Base-by-base conservation (phyloP, 2,329 filamentous ascomycete species). In the Dothideomycetes sp. region DNA sequence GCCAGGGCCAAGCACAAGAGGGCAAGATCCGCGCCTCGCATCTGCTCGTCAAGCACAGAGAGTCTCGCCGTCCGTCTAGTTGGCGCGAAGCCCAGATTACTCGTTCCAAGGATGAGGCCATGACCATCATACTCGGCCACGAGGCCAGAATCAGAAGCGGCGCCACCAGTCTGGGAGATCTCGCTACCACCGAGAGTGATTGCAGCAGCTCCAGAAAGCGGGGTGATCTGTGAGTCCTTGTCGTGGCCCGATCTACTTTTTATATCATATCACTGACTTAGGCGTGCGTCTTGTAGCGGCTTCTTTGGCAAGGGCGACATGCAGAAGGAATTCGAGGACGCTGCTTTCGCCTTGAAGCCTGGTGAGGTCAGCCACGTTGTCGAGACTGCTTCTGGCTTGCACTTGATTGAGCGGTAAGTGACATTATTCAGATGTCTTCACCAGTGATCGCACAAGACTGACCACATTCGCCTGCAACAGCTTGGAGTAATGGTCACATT, bases 311-410 rank as follows among this genome's bases (percentile, higher is more conserved):
- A 75, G 54, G 86, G 87, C 19, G 89, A 96, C 56, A 98, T 98
- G 91, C 91, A 98, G 62, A 89, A 88, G 69, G 89, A 95, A 65
- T 98, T 98, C 57, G 91, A 98, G 66, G 86, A 95, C 43, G 88
- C 88, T 4, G 83, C 91, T 1, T 98, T 98, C 65, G 80, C 75
- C n/a, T 71, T 98, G 41, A 75, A 88, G 62, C 80, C 82, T 2
- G 88, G 87, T 23, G 77, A 95, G 64, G 78, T 96, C 56, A 95
- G 88, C 64, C 71, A 74, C 33, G 72, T 95, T 25, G 82, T 96
- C 10, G 84, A 94, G 64, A 95, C 91, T 27, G 88, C 87, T 35
- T 95, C 88, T 38, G 91, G 91, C 1, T 70, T 96, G 56, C 91
- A 98, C 67, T 70, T 98, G 64, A 98, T 98, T 64, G 83, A 96